Evolutionary conservation across 257 asterid genomes (phyloP).

Genomic region (Apocynum venetum): DNA sequence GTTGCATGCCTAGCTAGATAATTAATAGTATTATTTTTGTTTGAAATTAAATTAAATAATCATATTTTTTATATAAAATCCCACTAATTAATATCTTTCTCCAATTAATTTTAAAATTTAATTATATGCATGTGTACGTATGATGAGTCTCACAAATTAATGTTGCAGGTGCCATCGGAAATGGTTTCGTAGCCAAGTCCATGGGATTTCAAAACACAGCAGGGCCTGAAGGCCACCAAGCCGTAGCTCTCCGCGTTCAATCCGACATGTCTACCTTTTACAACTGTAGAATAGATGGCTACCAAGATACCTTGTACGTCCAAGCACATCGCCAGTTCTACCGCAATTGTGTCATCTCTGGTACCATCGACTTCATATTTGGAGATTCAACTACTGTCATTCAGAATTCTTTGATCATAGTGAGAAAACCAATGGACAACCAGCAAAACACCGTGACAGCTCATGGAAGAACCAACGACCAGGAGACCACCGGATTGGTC

Average conservation of each 20-base stretch:
- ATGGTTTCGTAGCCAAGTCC: neutral
- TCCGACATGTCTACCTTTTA: constrained; percentile 4
- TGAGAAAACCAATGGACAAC: constrained; percentile 4
- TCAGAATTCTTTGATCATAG: constrained; percentile 5
- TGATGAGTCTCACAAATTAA: no score
- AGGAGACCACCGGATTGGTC: constrained; percentile 4
- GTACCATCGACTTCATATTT: constrained; percentile 47
- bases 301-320: constrained; percentile 8
- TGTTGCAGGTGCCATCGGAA: constrained; percentile 6
- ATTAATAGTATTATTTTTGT: no score
- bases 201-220: constrained; percentile 14
- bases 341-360: constrained; percentile 27
- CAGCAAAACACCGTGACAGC: constrained; percentile 8
- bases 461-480: neutral
- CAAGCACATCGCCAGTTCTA: constrained; percentile 10
- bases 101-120: no score
- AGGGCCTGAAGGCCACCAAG: constrained; percentile 11
- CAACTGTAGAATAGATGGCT: constrained; percentile 10
- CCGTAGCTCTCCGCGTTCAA: constrained; percentile 9
- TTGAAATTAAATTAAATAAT: no score
- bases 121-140: no score
- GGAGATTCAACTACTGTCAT: constrained; percentile 27
- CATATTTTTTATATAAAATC: no score
- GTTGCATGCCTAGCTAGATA: neutral
- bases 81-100: no score